phyloP scores from a whole-genome alignment of 176 grass and related monocot species.

The Zoysia pacifica region DNA sequence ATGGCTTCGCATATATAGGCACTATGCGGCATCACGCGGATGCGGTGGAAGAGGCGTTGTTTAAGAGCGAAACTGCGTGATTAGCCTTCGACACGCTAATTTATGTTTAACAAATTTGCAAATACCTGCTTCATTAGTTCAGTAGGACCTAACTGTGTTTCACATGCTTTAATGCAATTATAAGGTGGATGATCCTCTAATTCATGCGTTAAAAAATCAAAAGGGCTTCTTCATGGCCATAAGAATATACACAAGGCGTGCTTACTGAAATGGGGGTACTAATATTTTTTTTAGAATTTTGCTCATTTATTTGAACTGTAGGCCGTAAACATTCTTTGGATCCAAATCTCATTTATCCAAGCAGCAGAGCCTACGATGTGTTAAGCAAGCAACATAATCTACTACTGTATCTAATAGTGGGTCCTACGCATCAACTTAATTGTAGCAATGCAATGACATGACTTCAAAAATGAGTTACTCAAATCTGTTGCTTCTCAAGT shows the following conservation, averaged over 20 bases:
- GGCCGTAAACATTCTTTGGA: background rate
- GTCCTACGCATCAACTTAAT: background rate
- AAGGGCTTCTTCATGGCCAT: background rate
- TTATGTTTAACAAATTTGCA: background rate
- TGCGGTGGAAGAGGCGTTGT: background rate
- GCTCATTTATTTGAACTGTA: background rate
- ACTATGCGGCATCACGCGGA: background rate
- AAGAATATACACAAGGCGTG: background rate
- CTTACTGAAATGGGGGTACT: background rate
- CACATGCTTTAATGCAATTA: background rate
- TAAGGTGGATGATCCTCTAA: background rate
- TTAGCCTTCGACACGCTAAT: background rate
- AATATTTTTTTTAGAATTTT: background rate
- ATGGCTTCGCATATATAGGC: conserved; percentile 23
- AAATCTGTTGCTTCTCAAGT: background rate
- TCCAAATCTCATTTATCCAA: background rate
- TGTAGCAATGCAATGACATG: background rate
- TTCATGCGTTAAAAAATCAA: background rate
- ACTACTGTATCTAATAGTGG: background rate
- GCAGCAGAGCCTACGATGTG: background rate
- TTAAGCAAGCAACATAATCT: background rate
- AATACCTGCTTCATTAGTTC: background rate
- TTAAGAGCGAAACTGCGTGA: conserved; percentile 14
- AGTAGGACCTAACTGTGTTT: background rate
- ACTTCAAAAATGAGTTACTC: background rate